Conservation (phyloP, 108 stramenopile species). For the Tribonema minus region DNA sequence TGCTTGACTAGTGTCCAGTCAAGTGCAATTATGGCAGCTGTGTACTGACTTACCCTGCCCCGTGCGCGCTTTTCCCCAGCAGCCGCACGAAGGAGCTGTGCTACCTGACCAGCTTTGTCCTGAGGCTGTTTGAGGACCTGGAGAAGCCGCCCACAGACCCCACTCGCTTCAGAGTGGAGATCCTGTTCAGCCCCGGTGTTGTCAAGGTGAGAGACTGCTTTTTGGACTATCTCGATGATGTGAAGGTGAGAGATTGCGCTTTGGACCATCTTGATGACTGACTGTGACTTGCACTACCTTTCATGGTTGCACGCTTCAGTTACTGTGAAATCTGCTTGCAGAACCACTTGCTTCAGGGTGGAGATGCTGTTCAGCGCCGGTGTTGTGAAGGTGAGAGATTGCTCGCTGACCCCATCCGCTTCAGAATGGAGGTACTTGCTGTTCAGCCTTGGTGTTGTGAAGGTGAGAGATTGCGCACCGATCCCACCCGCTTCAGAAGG, state of each 20-base stretch:
- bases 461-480: no score
- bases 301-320: no score
- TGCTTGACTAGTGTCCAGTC: not conserved
- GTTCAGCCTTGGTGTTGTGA: slow-evolving; percentile 42
- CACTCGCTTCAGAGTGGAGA: slow-evolving; percentile 43
- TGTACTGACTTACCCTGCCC: not conserved
- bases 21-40: not conserved
- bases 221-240: no score
- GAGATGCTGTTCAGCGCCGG: slow-evolving; percentile 49
- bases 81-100: slow-evolving; percentile 79
- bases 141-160: slow-evolving; percentile 20
- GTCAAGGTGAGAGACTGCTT: no score
- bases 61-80: slow-evolving; percentile 56
- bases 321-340: no score
- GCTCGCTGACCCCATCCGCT: no score
- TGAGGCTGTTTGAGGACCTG: slow-evolving; percentile 82
- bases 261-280: no score
- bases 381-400: no score
- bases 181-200: slow-evolving; percentile 45
- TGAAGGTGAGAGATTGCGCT: no score
- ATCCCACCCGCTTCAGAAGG: slow-evolving; percentile 37
- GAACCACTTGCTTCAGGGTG: slow-evolving; percentile 39
- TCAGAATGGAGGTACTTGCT: slow-evolving; percentile 42
- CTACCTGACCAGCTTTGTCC: slow-evolving; percentile 90
- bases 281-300: no score